A percentile compares a stretch with the other conserved stretches of the same genome.
Evolutionary conservation across 768 basidiomycete species (phyloP).

Genomic region (Tulasnella sp.): DNA sequence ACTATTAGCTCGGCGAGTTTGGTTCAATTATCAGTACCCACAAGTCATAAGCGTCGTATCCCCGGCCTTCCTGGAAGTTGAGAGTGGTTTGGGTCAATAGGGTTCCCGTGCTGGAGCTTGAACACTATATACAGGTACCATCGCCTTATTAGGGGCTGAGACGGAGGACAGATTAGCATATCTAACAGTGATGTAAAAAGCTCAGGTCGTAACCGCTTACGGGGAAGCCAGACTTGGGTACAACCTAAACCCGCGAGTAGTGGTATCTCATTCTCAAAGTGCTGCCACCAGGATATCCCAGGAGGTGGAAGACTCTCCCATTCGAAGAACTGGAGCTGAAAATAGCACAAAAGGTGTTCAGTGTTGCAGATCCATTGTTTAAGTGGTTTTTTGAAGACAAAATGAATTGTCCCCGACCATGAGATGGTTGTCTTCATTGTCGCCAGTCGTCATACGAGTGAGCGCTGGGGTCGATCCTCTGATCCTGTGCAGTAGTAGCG

Average conservation of each 20-base stretch:
- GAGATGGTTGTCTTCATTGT: slow-evolving; percentile 4
- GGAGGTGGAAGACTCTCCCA: slow-evolving; percentile 52
- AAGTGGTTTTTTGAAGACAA: background rate
- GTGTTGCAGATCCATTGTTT: background rate
- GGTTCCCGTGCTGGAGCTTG: background rate
- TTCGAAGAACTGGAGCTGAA: slow-evolving; percentile 71
- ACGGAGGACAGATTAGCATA: background rate
- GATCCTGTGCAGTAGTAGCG: too few relatives aligned
- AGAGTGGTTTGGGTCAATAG: too few relatives aligned
- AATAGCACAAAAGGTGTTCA: background rate
- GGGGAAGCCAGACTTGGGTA: slow-evolving; percentile 76
- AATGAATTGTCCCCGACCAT: background rate
- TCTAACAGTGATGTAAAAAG: background rate
- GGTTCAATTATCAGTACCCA: slow-evolving; percentile 26
- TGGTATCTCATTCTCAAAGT: slow-evolving; percentile 56
- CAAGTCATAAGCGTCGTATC: slow-evolving; percentile 80
- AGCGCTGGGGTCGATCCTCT: background rate
- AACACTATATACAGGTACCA: slow-evolving; percentile 38
- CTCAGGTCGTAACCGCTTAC: slow-evolving; percentile 2
- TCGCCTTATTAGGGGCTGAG: slow-evolving; percentile 60
- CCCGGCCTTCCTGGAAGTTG: slow-evolving; percentile 46
- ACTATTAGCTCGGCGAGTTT: background rate
- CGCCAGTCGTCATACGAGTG: slow-evolving; percentile 1
- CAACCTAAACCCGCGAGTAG: slow-evolving; percentile 53
- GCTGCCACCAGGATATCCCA: slow-evolving; percentile 66